phyloP scores from a whole-genome alignment of 768 basidiomycete species.

The Sporobolomyces pararoseus region DNA sequence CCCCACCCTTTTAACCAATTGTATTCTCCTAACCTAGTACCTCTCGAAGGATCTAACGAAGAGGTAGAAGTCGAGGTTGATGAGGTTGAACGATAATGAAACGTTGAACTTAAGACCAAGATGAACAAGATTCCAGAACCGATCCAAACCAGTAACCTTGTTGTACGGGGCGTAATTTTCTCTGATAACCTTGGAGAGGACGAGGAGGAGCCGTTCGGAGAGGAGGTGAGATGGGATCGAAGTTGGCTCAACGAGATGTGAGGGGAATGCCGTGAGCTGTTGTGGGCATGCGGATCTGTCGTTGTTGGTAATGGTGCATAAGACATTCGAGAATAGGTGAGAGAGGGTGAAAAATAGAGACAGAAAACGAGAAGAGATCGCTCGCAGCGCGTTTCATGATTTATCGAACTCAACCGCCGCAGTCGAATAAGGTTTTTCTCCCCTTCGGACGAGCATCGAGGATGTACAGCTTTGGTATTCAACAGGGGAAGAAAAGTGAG shows the following conservation, averaged over 20 bases:
- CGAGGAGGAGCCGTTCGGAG: background rate
- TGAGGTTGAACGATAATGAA: background rate
- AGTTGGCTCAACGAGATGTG: background rate
- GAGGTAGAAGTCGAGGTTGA: background rate
- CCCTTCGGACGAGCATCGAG: no score
- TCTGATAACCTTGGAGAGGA: background rate
- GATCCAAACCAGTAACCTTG: background rate
- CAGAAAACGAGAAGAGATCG: background rate
- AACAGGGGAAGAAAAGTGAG: no score
- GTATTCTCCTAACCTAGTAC: constrained; percentile 2
- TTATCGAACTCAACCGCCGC: no score
- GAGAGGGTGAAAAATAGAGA: background rate
- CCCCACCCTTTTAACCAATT: constrained; percentile 1
- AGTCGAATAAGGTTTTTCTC: no score
- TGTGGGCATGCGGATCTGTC: background rate
- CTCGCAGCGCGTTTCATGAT: background rate
- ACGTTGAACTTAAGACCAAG: constrained; percentile 5
- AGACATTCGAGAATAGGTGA: background rate
- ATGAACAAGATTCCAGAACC: constrained; percentile 5
- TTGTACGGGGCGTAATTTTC: background rate
- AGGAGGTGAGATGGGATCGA: constrained; percentile 11
- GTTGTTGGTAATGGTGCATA: constrained; percentile 15
- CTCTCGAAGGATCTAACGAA: background rate
- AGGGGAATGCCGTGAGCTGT: background rate
- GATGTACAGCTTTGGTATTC: no score